These are phyloP conservation scores for Chrysopogon serrulatus DNA, from an alignment of 176 grass and related monocot species.

Conservation along the genomic window DNA sequence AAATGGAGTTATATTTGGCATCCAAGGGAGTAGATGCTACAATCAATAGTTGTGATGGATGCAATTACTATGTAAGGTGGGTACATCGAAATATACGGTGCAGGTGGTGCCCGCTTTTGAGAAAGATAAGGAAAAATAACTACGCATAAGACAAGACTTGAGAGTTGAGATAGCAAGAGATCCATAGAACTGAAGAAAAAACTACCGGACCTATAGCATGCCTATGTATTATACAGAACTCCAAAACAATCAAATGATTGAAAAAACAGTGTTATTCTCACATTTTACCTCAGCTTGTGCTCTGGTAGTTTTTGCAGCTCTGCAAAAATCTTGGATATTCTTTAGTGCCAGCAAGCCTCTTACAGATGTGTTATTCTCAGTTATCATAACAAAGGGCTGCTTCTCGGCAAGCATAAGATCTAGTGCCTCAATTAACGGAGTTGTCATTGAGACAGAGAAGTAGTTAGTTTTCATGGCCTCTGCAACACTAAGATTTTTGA, in stretches of 20 bases:
- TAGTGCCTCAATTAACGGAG: slow-evolving; percentile 50
- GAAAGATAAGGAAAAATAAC: not conserved
- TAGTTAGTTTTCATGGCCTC: slow-evolving; percentile 78
- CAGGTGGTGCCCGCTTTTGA: not conserved
- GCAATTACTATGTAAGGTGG: not conserved
- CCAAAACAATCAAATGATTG: not conserved
- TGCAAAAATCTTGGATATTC: slow-evolving; percentile 68
- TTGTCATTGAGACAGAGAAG: slow-evolving; percentile 49
- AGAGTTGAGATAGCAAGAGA: not conserved
- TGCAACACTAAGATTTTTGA: slow-evolving; percentile 56
- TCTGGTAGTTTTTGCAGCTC: slow-evolving; percentile 13
- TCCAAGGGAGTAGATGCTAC: not conserved
- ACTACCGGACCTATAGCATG: not conserved
- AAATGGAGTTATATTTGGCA: not conserved
- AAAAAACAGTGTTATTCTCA: not conserved
- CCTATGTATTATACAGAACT: not conserved
- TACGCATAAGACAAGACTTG: not conserved
- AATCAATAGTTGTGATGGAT: not conserved
- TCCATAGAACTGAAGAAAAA: not conserved
- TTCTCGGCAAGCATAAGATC: slow-evolving; percentile 69
- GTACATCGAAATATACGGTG: not conserved
- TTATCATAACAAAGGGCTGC: slow-evolving; percentile 65
- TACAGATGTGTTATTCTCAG: slow-evolving; percentile 26
- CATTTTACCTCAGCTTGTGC: slow-evolving; percentile 41
- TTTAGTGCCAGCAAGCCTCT: slow-evolving; percentile 61